Evolutionary conservation across 2,329 filamentous ascomycete species (phyloP), one percentile per base, ranked within the genome.

Genomic region (Domatiomyces catenatus): DNA sequence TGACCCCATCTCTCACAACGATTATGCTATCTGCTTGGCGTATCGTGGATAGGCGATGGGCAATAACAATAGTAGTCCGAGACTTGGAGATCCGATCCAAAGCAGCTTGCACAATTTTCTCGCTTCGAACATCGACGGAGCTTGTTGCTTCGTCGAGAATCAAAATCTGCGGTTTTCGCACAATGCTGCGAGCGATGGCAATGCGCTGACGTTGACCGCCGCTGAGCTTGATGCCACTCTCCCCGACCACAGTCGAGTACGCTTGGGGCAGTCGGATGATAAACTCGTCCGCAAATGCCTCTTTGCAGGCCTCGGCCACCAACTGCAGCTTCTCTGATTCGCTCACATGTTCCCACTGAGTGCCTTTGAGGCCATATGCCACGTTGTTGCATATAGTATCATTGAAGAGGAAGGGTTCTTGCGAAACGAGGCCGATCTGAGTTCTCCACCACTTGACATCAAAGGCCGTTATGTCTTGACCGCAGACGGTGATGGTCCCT

Each of bases 201-300:
- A 93, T 75, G 4, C 87, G 77, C 63, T 93, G 86, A n/a, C 85
- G 77, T 63, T 94, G 86, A 0, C 87, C 87, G n/a, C 86, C 84
- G 8, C 83, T 87, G 1, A 93, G 69, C 62, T 85, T 86, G 46
- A 83, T 81, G 3, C 86, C 86, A 24, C 76, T 76, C 61, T 90
- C 85, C 1, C 86, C 86, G 1, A 92, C 85, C 7, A 76, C 66
- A 0, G 86, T 87, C 3, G 83, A 74, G 60, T 89, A 89, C 1
- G 79, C 77, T 69, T 84, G 39, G 3, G 82, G 81, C 2, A 86
- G 68, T 18, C 74, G 74, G 46, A 76, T 71, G 50, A 86, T 80
- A 58, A 83, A 85, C 52, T 84, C 81, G 56, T 83, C 76, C 0
- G 81, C 81, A 63, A 82, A 84, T 0, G 81, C 76, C 60, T 84